Base-by-base conservation (phyloP, 139 green algal genomes). In the Klebsormidium nitens region DNA sequence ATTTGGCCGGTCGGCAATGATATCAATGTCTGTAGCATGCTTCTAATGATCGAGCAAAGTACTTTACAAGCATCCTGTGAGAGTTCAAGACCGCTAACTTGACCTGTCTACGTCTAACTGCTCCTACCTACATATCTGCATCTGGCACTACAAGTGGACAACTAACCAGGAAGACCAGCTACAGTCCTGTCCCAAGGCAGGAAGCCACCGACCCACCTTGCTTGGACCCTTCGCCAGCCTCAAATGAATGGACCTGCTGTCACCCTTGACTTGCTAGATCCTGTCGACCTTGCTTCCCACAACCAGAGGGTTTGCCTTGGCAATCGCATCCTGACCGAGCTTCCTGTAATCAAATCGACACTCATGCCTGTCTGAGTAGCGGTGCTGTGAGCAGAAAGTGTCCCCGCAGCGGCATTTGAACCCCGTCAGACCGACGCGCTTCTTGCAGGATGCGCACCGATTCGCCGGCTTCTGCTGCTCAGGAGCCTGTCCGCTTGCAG, bases 301-400 rank as follows among this genome's bases (percentile, higher is more conserved):
- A 19, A 85, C 81, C 2, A 63, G 76, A 8, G 80, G 80, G 66
- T 86, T 85, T 17, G 80, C 80, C 74, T 85, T 85, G 38, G 80
- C 74, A 19, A 85, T 77, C 29, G 72, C 80, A 50, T 85, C 80
- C 17, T 80, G 64, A 40, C 80, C 77, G n/a, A 69, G 56, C n/a
- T 64, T 57, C 69, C 92, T 93, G 82, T 93, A 93, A 66, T 96
- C 90, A 64, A 91, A 96, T 5, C 68, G 64, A 76, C 90, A 96
- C 34, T 79, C 38, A 69, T 96, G 90, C 23, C 77, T 88, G 74
- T 96, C 89, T 3, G 88, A 88, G 59, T 93, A 88, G 4, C 90
- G 81, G 64, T 96, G 90, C 50, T 69, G 14, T 5, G 81, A 81
- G 67, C 90, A 96, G 64, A 92, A 96, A 2, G 80, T 50, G 31